Evolutionary conservation across 441 rosid genomes (phyloP), one percentile per base, ranked within the genome.

Genomic region (Populus hybrid): DNA sequence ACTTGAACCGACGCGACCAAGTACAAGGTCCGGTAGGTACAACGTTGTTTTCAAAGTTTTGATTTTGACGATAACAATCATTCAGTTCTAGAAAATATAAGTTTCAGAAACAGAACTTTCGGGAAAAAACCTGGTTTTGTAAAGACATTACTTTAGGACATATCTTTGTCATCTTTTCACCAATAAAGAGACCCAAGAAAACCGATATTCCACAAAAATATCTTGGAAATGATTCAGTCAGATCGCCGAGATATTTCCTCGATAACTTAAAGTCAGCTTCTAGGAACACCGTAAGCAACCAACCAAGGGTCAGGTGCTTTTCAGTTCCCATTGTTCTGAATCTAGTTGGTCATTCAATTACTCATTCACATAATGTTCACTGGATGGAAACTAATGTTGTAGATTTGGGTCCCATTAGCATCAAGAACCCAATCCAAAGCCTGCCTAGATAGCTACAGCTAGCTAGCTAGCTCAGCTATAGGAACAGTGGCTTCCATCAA

Each of bases 371-470:
- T 30, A 30, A 30, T 30, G 32, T 30, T 30, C 32, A 30, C 32
- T 30, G 32, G 32, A 30, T 30, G 32, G 32, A 30, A 81, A 83
- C 81, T 77, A 74, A 76, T 35, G 66, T n/a, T 4, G 61, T 30
- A 30, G 32, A 30, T 4, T 67, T 74, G 79, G 87, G 81, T n/a
- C 77, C 83, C 74, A 79, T 75, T 61, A 67, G 30, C 57, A 26
- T 16, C 24, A 12, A 61, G 66, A 63, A 72, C 34, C 76, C 57
- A 72, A 79, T 46, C 64, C 70, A 57, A 69, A 68, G 72, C 73
- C 67, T 53, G 61, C n/a, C 61, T 53, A 53, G 32, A 30, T 30
- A 30, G 30, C 30, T 28, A 28, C 30, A 28, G 30, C 59, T 50
- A 16, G 59, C 1, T 5, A 50, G 50, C 50, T 42, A 42, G 61